These are phyloP conservation scores for Alternaria sp. DNA, from an alignment of 2,329 filamentous ascomycete species.

Conservation along the genomic window DNA sequence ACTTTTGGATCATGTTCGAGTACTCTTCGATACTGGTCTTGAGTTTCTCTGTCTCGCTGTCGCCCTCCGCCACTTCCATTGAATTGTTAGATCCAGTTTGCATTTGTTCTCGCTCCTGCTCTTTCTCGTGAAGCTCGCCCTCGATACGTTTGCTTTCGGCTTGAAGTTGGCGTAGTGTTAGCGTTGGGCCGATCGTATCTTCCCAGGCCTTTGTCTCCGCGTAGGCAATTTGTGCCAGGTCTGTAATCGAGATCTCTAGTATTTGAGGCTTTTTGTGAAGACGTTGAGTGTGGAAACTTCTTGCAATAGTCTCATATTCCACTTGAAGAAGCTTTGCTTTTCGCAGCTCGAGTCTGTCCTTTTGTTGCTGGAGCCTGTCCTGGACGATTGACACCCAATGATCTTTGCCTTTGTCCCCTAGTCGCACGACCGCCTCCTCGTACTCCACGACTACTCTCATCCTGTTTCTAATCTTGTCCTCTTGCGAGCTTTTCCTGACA, in stretches of 20 bases:
- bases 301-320: no score
- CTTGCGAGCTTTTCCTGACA: background rate
- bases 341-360: background rate
- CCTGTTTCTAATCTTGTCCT: accelerated
- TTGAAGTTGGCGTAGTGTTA: background rate
- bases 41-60: background rate
- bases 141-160: background rate
- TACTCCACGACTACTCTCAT: background rate
- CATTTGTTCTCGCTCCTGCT: background rate
- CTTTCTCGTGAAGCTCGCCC: background rate
- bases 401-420: background rate
- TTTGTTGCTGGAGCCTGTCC: accelerated
- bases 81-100: background rate
- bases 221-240: background rate
- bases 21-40: background rate
- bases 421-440: background rate
- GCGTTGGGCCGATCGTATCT: no score
- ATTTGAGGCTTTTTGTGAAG: accelerated
- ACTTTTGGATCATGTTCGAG: accelerated
- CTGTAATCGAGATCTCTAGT: background rate
- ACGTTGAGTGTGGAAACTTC: accelerated
- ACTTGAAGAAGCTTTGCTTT: background rate
- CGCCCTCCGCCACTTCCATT: background rate
- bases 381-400: background rate
- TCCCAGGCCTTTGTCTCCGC: background rate